These are phyloP conservation scores for Melastoma candidum DNA, from an alignment of 441 rosid genomes.

Conservation along the genomic window DNA sequence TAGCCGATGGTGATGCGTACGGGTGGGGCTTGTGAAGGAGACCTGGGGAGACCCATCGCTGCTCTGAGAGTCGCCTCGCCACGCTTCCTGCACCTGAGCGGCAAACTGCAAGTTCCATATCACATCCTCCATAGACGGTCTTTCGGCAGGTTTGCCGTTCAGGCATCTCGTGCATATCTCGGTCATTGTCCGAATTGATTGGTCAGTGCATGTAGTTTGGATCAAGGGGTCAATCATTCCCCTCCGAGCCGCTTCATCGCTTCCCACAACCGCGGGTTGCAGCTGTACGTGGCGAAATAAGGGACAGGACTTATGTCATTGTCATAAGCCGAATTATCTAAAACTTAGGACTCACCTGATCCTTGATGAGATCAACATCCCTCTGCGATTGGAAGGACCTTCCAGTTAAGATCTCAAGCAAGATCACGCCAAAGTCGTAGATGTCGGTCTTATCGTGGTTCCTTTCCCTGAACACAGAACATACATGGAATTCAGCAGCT, in stretches of 20 bases:
- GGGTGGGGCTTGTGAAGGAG: conserved; percentile 23
- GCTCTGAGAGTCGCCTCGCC: conserved; percentile 52
- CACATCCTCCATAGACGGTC: conserved; percentile 45
- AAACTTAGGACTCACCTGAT: conserved; percentile 33
- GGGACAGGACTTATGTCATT: not conserved
- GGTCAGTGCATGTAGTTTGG: conserved; percentile 48
- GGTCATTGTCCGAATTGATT: conserved; percentile 72
- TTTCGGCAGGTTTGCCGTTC: conserved; percentile 41
- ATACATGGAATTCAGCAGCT: too few species aligned
- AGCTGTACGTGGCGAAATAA: conserved; percentile 30
- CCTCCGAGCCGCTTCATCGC: conserved; percentile 45
- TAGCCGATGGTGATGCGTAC: conserved; percentile 19
- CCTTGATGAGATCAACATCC: conserved; percentile 44
- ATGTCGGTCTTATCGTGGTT: conserved; percentile 24
- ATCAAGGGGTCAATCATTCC: conserved; percentile 57
- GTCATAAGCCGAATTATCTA: not conserved
- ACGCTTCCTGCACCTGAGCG: conserved; percentile 42
- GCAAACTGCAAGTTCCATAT: conserved; percentile 51
- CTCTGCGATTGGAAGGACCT: conserved; percentile 41
- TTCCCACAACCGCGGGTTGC: conserved; percentile 31
- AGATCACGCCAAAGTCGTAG: conserved; percentile 71
- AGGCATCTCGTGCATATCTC: conserved; percentile 74
- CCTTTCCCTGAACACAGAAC: too few species aligned
- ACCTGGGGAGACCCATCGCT: conserved; percentile 54
- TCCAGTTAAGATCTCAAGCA: conserved; percentile 77